Base-by-base conservation (phyloP, 148 eudicot genomes). In the Suaeda aralocaspica region DNA sequence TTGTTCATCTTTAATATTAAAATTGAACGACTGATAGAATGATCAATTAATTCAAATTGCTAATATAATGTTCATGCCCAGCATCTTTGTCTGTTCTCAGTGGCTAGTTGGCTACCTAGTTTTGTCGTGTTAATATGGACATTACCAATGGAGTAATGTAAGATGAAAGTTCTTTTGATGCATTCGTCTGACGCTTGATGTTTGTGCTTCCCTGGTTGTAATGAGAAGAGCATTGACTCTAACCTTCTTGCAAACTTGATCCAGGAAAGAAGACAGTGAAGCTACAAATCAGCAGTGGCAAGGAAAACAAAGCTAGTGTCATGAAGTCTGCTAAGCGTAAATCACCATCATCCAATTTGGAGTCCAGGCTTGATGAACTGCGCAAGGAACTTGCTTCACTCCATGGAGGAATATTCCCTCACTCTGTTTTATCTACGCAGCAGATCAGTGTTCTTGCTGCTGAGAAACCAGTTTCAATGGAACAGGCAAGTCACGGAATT, bases 341-440 rank as follows among this genome's bases (percentile, higher is more conserved):
- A 70, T 64, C 74, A 26, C 76, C 74, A 58, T 74, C 85, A 74
- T 84, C 88, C 16, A 82, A 80, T 46, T 72, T 94, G 79, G 96
- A 84, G 76, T 45, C 76, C 57, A 83, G 84, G 76, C 91, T 94
- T 46, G 97, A 89, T 71, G 80, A 84, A 81, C 80, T 94, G 62
- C 90, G 98, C 25, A 91, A 91, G 76, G 93, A 91, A 79, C 84
- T 94, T 45, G 87, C 97, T 59, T 81, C 85, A 8, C 63, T 53
- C 70, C 84, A 91, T 72, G 97, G 96, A 46, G 96, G 89, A 68
- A 89, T 89, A 79, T 94, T 91, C 71, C 98, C 98, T 76, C 98
- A 94, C 75, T 91, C 98, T 15, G 77, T 94, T 24, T 78, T 94
- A 74, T 91, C 97, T 49, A 78, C 97, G 63, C 98, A 91, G 63